phyloP scores from a whole-genome alignment of 2,329 filamentous ascomycete genomes.

The Nigrospora osmanthi region DNA sequence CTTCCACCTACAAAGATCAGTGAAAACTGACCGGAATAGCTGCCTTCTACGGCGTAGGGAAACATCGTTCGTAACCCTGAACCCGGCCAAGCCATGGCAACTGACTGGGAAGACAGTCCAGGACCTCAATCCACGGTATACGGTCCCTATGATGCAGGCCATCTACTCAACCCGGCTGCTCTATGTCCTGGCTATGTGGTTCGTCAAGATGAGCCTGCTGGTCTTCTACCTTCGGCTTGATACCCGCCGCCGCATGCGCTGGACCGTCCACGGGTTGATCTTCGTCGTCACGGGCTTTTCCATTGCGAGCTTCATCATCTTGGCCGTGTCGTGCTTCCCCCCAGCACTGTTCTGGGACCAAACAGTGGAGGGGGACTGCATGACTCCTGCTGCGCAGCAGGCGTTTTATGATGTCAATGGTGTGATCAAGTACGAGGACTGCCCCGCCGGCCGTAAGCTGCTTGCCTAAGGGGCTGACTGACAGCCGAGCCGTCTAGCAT shows the following conservation, averaged over 20 bases:
- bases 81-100: not conserved
- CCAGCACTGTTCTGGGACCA: constrained; percentile 5
- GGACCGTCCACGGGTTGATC: constrained; percentile 4
- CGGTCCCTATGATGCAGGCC: constrained; percentile 5
- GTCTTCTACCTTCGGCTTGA: constrained; percentile 8
- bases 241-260: constrained; percentile 3
- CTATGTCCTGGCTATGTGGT: constrained; percentile 5
- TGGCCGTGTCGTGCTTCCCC: constrained; percentile 5
- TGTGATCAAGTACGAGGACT: not conserved
- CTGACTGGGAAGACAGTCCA: not conserved
- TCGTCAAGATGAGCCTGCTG: constrained; percentile 6
- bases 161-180: constrained; percentile 6
- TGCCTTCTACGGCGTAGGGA: constrained; percentile 5
- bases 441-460: not conserved
- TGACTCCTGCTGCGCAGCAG: constrained; percentile 2
- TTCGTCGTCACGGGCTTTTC: constrained; percentile 4
- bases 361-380: constrained; percentile 3
- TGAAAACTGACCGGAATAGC: not conserved
- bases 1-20: too few species aligned
- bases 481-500: not conserved
- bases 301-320: constrained; percentile 4
- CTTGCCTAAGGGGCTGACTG: too few species aligned
- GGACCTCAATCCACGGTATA: not conserved
- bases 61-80: not conserved
- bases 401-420: constrained; percentile 6